phyloP scores from a whole-genome alignment of 164 flowering plant genomes.

The Berberis thunbergii region DNA sequence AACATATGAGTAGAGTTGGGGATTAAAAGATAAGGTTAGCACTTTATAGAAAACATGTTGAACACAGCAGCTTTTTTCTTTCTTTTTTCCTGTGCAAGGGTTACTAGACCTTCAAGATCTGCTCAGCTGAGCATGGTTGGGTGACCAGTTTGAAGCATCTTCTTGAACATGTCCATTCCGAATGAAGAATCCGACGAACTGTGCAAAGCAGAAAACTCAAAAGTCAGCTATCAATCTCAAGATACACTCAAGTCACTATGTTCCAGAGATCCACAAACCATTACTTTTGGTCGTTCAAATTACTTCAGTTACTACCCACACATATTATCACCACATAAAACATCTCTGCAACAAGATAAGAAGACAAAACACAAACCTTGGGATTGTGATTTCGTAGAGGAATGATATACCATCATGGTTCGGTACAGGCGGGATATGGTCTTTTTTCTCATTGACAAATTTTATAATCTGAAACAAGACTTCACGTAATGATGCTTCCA shows the following conservation, averaged over 20 bases:
- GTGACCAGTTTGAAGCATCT: conserved; percentile 99
- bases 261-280: not conserved
- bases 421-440: conserved; percentile 83
- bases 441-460: conserved; percentile 96
- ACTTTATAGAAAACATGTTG: not conserved
- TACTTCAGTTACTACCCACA: not conserved
- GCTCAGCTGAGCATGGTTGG: conserved; percentile 87
- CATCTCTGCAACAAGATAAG: not conserved
- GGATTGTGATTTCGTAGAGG: conserved; percentile 86
- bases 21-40: not conserved
- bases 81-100: too few species aligned
- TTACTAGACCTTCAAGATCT: too few species aligned
- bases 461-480: conserved; percentile 85
- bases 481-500: conserved; percentile 80
- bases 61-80: too few species aligned
- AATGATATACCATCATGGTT: conserved; percentile 61
- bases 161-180: conserved; percentile 96
- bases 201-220: conserved; percentile 8
- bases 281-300: not conserved
- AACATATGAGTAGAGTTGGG: too few species aligned
- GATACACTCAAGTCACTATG: not conserved
- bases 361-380: conserved; percentile 41
- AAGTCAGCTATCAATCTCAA: not conserved
- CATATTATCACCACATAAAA: not conserved
- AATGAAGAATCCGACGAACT: conserved; percentile 95